phyloP scores from a whole-genome alignment of 768 basidiomycete genomes.

The Xanthoconium purpureum region DNA sequence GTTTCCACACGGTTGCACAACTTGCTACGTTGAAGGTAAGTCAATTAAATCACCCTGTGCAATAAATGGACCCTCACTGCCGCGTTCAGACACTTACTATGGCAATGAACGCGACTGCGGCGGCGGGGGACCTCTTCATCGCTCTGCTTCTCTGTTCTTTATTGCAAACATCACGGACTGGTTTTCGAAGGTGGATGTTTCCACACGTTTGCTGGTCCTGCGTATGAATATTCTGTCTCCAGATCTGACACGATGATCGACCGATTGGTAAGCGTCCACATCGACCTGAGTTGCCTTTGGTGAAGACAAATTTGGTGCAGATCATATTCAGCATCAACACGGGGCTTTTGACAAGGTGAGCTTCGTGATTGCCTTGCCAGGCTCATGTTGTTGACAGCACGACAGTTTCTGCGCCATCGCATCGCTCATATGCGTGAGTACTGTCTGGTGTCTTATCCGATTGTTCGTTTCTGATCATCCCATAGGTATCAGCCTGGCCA shows the following conservation, averaged over 20 bases:
- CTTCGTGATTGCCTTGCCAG: background rate
- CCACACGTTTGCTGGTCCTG: background rate
- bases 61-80: background rate
- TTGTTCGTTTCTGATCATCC: background rate
- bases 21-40: slow-evolving; percentile 39
- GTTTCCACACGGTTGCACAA: slow-evolving; percentile 38
- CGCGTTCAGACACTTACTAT: slow-evolving; percentile 38
- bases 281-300: background rate
- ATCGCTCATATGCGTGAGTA: background rate
- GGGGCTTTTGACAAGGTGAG: slow-evolving; percentile 32
- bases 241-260: slow-evolving; percentile 52
- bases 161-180: slow-evolving; percentile 47
- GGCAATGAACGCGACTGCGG: slow-evolving; percentile 49
- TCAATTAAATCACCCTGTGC: background rate
- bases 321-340: slow-evolving; percentile 54
- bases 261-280: slow-evolving; percentile 30
- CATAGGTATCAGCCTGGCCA: slow-evolving; percentile 26
- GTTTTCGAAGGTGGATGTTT: slow-evolving; percentile 40
- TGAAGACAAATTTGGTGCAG: slow-evolving; percentile 18
- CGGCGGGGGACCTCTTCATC: slow-evolving; percentile 47
- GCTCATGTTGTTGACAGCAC: slow-evolving; percentile 4
- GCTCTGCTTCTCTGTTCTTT: slow-evolving; percentile 45
- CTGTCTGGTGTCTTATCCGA: slow-evolving; percentile 11
- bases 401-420: slow-evolving; percentile 27
- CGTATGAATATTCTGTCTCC: background rate